Percentiles rank a stretch among this genome's conserved stretches.
Evolutionary conservation across 2,329 filamentous ascomycete genomes (phyloP).

Genomic region (Nemania sp.): DNA sequence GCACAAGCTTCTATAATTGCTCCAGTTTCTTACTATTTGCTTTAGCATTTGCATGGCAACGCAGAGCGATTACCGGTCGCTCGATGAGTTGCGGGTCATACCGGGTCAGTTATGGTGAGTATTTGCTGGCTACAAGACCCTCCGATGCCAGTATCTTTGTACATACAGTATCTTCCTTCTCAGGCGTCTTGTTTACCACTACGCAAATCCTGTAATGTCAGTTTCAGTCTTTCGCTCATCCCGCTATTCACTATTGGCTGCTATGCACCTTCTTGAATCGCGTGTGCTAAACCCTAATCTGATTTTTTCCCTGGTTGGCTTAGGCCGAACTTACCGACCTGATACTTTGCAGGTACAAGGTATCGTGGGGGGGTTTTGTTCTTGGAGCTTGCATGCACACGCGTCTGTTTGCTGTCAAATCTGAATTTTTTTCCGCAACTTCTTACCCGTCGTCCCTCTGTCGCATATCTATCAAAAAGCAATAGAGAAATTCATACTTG

Average conservation of each 20-base stretch:
- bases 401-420: not conserved
- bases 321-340: not conserved
- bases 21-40: not conserved
- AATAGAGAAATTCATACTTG: too few relatives aligned
- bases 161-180: not conserved
- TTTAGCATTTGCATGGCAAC: not conserved
- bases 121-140: constrained; percentile 19
- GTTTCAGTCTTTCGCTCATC: not conserved
- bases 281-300: constrained; percentile 15
- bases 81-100: not conserved
- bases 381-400: not conserved
- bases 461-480: too few relatives aligned
- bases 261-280: constrained; percentile 17
- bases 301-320: not conserved
- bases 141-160: constrained; percentile 13
- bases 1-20: constrained; percentile 7
- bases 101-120: too few relatives aligned
- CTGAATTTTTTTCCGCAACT: not conserved
- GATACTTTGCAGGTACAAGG: not conserved
- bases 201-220: not conserved
- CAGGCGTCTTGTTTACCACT: not conserved
- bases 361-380: not conserved
- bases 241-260: not conserved
- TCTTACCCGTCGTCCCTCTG: not conserved
- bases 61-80: not conserved